Percentiles rank a stretch among this genome's conserved stretches.
Conservation (phyloP, 106 monocot species). For the Dendrobium huoshanense region DNA sequence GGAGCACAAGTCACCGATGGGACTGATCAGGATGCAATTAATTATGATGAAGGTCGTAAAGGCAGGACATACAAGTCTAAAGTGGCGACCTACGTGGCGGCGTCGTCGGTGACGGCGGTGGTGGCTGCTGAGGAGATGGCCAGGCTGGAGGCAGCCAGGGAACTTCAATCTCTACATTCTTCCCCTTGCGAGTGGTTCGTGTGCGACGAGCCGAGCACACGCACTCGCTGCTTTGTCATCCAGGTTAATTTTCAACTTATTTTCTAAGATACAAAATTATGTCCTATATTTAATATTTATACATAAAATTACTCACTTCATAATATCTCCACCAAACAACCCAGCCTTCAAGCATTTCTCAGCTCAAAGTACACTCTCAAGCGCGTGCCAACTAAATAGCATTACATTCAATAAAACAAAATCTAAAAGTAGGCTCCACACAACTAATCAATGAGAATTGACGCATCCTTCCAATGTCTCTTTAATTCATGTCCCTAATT, state of each 20-base stretch:
- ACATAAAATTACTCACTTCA: no score
- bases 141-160: conserved; percentile 63
- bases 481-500: no score
- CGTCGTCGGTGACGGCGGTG: conserved; percentile 70
- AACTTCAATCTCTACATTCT: conserved; percentile 62
- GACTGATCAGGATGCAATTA: background rate
- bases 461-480: no score
- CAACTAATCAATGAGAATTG: no score
- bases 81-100: conserved; percentile 48
- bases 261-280: no score
- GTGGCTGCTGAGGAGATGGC: conserved; percentile 76
- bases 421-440: no score
- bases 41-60: background rate
- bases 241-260: conserved; percentile 33
- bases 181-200: conserved; percentile 93
- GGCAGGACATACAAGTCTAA: conserved; percentile 37
- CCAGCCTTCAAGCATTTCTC: no score
- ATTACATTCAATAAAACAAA: no score
- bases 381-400: no score
- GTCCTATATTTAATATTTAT: no score
- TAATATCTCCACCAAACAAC: no score
- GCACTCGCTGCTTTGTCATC: conserved; percentile 71
- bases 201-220: conserved; percentile 59
- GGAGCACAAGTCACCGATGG: background rate
- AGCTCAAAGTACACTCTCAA: no score